Base-by-base conservation (phyloP, 768 basidiomycete species). In the Lentinula boryana region DNA sequence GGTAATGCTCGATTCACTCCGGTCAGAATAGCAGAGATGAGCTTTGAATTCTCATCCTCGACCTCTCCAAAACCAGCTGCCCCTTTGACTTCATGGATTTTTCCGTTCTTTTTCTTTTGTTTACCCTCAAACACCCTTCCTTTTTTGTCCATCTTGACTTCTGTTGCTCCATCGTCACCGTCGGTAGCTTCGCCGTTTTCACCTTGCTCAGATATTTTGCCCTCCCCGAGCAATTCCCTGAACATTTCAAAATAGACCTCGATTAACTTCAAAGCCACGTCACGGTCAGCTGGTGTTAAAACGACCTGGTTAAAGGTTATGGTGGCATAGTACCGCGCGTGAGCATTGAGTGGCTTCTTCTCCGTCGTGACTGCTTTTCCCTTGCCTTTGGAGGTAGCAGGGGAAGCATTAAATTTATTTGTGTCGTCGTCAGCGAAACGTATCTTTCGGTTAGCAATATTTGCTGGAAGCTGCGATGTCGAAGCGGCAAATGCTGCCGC, bases 221-320 rank as follows among this genome's bases (percentile, higher is more conserved):
- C 77, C 65, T 90, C 86, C 0, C 91, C 89, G 2, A 98, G 80
- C 9, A 97, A 76, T 66, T 93, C 93, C 67, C 87, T 80, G 78
- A 99, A 99, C 69, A 98, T 81, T 75, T 95, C 89, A 68, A 98
- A 99, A 74, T 98, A 98, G 3, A 95, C 81, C 55, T 94, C 89
- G 18, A 98, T 86, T 62, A 98, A 78, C 62, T 84, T 81, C 50
- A 86, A 73, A 13, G 95, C 89, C 9, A 94, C 89, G 0, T 84
- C 84, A 8, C 82, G 78, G 65, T 97, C 95, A 16, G 70, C 76
- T 9, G 76, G 69, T 9, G 78, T 77, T 33, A 98, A 78, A 43
- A 93, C 84, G 61, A 95, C 87, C 73, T 98, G 97, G 71, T 98
- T 98, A 65, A 98, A 87, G 0, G 97, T 97, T 68, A 97, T 93